Percentiles rank a stretch among this genome's conserved stretches.
These are phyloP conservation scores for Pseudogymnoascus sp. DNA, from an alignment of 2,329 filamentous ascomycete genomes.

Conservation along the genomic window DNA sequence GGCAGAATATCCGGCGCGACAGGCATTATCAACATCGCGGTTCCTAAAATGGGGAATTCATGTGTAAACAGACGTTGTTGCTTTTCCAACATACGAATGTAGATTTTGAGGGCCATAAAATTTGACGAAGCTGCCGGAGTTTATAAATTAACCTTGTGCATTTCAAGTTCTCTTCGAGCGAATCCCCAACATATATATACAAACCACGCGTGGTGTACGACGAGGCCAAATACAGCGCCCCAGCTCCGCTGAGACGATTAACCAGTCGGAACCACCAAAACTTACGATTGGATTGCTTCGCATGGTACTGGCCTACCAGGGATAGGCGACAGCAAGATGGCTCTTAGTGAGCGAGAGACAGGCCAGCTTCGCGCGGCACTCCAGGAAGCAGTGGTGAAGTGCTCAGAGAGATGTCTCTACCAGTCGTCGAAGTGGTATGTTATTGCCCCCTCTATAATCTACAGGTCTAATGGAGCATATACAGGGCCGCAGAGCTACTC, in stretches of 20 bases:
- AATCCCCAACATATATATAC: neutral
- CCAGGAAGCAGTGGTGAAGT: constrained; percentile 80
- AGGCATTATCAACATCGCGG: constrained; percentile 8
- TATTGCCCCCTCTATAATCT: neutral
- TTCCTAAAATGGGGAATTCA: neutral
- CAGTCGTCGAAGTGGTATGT: constrained; percentile 89
- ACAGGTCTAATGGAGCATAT: constrained; percentile 15
- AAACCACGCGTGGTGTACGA: neutral
- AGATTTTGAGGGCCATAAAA: neutral
- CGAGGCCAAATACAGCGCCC: neutral
- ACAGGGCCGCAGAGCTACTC: constrained; percentile 87
- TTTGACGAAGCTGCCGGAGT: neutral
- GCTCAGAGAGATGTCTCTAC: constrained; percentile 89
- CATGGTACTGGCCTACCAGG: neutral
- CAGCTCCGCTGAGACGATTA: neutral
- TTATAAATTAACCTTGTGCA: neutral
- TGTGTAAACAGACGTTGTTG: neutral
- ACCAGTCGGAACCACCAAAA: neutral
- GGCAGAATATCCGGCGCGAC: constrained; percentile 6
- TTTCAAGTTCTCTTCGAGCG: neutral
- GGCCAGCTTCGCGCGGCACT: constrained; percentile 53
- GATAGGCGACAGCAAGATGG: constrained; percentile 33
- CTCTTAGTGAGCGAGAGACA: constrained; percentile 47
- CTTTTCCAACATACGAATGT: neutral
- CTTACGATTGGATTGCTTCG: neutral